These are phyloP conservation scores for Talaromyces amestolkiae DNA, from an alignment of 2,329 filamentous ascomycete species.

Conservation along the genomic window DNA sequence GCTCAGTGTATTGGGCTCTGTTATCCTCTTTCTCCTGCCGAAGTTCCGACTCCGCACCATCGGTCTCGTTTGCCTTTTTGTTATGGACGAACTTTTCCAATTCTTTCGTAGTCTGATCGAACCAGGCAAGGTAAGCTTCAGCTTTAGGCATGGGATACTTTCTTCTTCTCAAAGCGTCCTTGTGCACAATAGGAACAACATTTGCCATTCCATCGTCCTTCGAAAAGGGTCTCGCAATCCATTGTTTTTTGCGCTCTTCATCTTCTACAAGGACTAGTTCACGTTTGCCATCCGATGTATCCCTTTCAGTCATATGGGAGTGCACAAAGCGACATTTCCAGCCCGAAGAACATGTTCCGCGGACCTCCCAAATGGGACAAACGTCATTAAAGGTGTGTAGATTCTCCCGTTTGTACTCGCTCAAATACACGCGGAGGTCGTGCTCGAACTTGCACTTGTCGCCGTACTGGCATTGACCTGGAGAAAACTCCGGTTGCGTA, in stretches of 20 bases:
- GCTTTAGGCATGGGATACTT: constrained; percentile 68
- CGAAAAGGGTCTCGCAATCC: constrained; percentile 24
- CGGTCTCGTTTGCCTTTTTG: constrained; percentile 36
- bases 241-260: constrained; percentile 45
- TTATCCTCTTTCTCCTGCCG: constrained; percentile 58
- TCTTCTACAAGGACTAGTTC: constrained; percentile 72
- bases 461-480: constrained; percentile 70
- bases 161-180: constrained; percentile 72
- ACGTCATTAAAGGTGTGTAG: constrained; percentile 71
- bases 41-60: constrained; percentile 19
- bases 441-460: constrained; percentile 80
- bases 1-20: constrained; percentile 77
- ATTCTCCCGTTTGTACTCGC: constrained; percentile 76
- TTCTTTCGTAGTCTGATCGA: constrained; percentile 61
- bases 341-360: constrained; percentile 75
- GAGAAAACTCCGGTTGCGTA: constrained; percentile 75
- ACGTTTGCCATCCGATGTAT: constrained; percentile 73
- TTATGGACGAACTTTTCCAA: constrained; percentile 51
- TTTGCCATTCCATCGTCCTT: constrained; percentile 69
- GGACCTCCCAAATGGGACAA: constrained; percentile 76
- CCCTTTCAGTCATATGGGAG: constrained; percentile 80
- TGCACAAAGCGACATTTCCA: constrained; percentile 93
- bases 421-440: constrained; percentile 79
- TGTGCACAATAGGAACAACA: constrained; percentile 65
- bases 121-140: constrained; percentile 73